phyloP scores from a whole-genome alignment of 2,329 filamentous ascomycete genomes.

The Acephala macrosclerotiorum region DNA sequence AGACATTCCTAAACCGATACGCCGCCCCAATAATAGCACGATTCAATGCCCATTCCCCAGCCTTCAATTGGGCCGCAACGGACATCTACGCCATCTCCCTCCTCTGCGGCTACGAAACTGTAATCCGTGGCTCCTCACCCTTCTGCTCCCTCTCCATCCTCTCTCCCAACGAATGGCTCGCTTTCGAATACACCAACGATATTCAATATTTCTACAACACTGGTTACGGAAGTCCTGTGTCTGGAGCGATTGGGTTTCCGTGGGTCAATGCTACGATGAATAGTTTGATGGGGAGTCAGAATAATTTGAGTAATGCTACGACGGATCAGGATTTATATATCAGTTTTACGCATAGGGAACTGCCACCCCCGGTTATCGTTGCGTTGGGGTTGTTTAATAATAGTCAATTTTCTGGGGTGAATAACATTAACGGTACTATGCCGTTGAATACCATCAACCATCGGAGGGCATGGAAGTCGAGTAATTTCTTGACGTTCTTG shows the following conservation, averaged over 20 bases:
- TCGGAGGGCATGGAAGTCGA: constrained; percentile 56
- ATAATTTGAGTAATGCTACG: constrained; percentile 43
- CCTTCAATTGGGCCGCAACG: constrained; percentile 59
- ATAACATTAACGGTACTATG: constrained; percentile 59
- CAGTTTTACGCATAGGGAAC: constrained; percentile 61
- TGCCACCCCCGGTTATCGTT: constrained; percentile 60
- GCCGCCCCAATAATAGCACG: constrained; percentile 58
- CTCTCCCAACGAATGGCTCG: constrained; percentile 54
- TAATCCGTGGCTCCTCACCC: constrained; percentile 55
- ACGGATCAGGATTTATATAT: constrained; percentile 57
- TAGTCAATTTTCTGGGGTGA: constrained; percentile 52
- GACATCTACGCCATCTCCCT: constrained; percentile 60
- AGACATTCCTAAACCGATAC: constrained; percentile 52
- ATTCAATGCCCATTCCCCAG: constrained; percentile 52
- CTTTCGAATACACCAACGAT: constrained; percentile 58
- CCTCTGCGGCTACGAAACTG: constrained; percentile 58
- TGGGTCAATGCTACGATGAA: constrained; percentile 60
- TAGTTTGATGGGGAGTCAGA: constrained; percentile 43
- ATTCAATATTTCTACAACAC: constrained; percentile 58
- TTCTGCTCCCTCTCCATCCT: constrained; percentile 55
- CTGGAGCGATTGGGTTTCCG: constrained; percentile 56
- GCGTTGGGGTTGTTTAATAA: constrained; percentile 63
- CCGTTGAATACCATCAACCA: constrained; percentile 56
- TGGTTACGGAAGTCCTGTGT: constrained; percentile 57
- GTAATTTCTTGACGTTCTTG: constrained; percentile 60